Evolutionary conservation across 768 basidiomycete species (phyloP), one percentile per base, ranked within the genome.

Genomic region (Phlebiopsis flavidoalba): DNA sequence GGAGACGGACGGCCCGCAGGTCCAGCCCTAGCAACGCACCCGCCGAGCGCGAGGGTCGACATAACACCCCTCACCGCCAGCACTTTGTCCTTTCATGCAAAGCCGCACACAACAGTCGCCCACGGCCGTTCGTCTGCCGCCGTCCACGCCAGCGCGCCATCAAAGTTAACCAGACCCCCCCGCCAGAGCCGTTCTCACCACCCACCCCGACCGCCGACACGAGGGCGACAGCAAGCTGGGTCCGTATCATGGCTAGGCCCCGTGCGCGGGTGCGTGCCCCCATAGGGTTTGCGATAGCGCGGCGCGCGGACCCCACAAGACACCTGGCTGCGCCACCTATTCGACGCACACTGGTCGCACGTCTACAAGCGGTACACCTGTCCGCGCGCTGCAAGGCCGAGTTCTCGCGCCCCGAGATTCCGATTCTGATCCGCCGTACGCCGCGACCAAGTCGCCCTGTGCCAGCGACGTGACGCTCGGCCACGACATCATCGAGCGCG

Each of bases 281-380:
- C 54, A 21, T 15, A 55, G 54, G 54, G n/a, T n/a, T n/a, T 55
- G 37, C 54, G n/a, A n/a, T 55, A 21, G n/a, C 15, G 54, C 37
- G 54, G 54, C n/a, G 11, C 54, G 54, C 54, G 54, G n/a, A 55
- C 40, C 54, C 54, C 15, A 55, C n/a, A n/a, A n/a, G n/a, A 55
- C 37, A 55, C 54, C 8, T 55, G 54, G 54, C 54, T 55, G 10
- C 54, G 54, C 37, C 54, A 55, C 40, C 54, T 55, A 35, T n/a
- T 31, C 26, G 54, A 55, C 54, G 45, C 37, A 37, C 54, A 55
- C 54, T 55, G 54, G 54, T 55, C 54, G 54, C 54, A 55, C 43
- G 54, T 55, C 37, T 55, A 55, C 54, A 55, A 55, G 54, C 54
- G 54, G 35, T 55, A 55, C 36, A 22, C 36, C 17, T 55, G 54